Conservation (phyloP, 495 filamentous ascomycete genomes). For the Xylaria palmicola region DNA sequence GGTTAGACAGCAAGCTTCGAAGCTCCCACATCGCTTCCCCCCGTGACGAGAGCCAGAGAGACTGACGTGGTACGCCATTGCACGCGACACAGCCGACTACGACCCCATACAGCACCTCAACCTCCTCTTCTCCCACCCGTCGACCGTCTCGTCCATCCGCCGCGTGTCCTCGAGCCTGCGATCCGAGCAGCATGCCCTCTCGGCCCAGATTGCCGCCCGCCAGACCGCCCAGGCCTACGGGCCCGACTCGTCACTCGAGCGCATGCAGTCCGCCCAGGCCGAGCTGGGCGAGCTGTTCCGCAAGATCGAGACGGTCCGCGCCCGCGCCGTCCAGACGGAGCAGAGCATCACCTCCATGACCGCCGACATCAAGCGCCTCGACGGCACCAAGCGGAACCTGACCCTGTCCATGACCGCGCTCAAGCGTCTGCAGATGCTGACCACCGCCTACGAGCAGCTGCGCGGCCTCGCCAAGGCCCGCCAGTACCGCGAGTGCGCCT, state of each 20-base stretch:
- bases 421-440: constrained; percentile 97
- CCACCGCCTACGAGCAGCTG: constrained; percentile 96
- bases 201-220: constrained; percentile 72
- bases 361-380: constrained; percentile 96
- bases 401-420: constrained; percentile 97
- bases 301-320: constrained; percentile 93
- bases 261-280: constrained; percentile 85
- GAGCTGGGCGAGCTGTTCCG: constrained; percentile 88
- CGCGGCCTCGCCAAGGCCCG: constrained; percentile 76
- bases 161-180: constrained; percentile 69
- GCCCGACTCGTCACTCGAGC: constrained; percentile 81
- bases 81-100: constrained; percentile 70
- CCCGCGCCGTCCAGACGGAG: constrained; percentile 87
- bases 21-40: not conserved
- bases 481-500: constrained; percentile 95
- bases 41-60: not conserved
- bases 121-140: constrained; percentile 87
- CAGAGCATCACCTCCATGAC: constrained; percentile 98
- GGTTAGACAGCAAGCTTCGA: constrained; percentile 35
- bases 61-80: constrained; percentile 1
- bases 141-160: constrained; percentile 75
- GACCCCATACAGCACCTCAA: constrained; percentile 93
- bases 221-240: constrained; percentile 80
- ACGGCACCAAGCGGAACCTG: constrained; percentile 93
- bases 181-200: constrained; percentile 80